Percentiles rank a stretch among this genome's conserved stretches.
These are phyloP conservation scores for Pseudogymnoascus sp. DNA, from an alignment of 2,329 filamentous ascomycete species.

Conservation along the genomic window DNA sequence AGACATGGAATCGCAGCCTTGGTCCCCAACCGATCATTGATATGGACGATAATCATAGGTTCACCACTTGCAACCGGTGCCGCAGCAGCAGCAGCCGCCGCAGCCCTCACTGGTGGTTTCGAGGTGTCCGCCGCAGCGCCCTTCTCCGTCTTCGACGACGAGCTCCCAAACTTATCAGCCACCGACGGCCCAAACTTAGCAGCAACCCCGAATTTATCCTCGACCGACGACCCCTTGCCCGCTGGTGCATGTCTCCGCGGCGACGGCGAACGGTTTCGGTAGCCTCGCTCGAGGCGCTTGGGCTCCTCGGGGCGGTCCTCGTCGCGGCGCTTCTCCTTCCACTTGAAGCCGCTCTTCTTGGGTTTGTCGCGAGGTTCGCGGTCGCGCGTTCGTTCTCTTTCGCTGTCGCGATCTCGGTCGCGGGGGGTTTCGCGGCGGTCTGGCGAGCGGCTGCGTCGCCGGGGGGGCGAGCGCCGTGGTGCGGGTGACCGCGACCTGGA, in stretches of 20 bases:
- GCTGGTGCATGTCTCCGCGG: conserved; percentile 25
- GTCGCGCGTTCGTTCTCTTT: conserved; percentile 24
- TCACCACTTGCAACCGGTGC: conserved; percentile 37
- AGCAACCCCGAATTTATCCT: conserved; percentile 26
- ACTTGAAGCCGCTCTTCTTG: conserved; percentile 42
- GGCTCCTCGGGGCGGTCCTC: conserved; percentile 37
- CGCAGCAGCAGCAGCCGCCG: conserved; percentile 19
- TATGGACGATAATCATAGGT: conserved; percentile 86
- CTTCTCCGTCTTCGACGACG: conserved; percentile 10
- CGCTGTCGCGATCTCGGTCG: conserved; percentile 24
- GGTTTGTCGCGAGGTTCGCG: conserved; percentile 19
- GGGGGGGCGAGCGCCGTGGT: conserved; percentile 16
- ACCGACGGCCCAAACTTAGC: conserved; percentile 22
- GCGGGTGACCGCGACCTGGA: conserved; percentile 20
- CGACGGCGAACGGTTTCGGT: conserved; percentile 36
- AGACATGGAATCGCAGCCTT: conserved; percentile 89
- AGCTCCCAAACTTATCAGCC: conserved; percentile 12
- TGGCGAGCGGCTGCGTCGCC: conserved; percentile 37
- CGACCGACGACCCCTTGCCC: conserved; percentile 21
- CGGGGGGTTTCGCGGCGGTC: conserved; percentile 15
- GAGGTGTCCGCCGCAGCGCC: conserved; percentile 4
- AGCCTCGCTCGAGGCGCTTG: conserved; percentile 44
- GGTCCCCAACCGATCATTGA: conserved; percentile 95
- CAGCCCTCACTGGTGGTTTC: conserved; percentile 17
- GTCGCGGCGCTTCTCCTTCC: conserved; percentile 46